phyloP scores from a whole-genome alignment of 148 eudicot genomes.

The Rhododendron griersonianum region DNA sequence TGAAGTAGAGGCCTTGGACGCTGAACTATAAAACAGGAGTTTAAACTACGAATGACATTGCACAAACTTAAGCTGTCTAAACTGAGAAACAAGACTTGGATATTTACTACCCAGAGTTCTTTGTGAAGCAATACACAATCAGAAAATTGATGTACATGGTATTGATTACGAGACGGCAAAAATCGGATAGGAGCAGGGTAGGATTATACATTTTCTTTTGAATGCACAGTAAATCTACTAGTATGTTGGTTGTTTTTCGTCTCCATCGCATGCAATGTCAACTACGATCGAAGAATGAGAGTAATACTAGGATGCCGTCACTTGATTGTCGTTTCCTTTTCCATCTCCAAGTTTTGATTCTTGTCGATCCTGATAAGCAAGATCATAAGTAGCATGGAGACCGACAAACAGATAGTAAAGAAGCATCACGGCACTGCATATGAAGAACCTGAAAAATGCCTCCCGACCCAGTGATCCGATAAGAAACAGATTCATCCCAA shows the following conservation, averaged over 20 bases:
- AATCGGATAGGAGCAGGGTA: not conserved
- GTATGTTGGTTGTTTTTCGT: not conserved
- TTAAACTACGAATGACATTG: not conserved
- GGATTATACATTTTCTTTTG: not conserved
- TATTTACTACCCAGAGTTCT: not conserved
- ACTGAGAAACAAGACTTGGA: not conserved
- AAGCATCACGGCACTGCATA: constrained; percentile 78
- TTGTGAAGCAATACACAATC: not conserved
- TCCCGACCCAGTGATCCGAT: constrained; percentile 76
- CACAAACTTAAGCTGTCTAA: too few species aligned
- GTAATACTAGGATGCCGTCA: not conserved
- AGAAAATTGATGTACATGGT: not conserved
- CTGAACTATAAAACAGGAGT: not conserved
- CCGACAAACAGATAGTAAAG: constrained; percentile 83
- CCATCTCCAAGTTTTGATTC: constrained; percentile 33
- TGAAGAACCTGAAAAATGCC: constrained; percentile 71
- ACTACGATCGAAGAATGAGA: not conserved
- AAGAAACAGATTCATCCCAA: constrained; percentile 65
- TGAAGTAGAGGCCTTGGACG: not conserved
- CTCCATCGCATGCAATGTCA: not conserved
- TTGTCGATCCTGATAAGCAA: constrained; percentile 45
- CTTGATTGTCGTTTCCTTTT: constrained; percentile 23
- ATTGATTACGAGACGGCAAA: not conserved
- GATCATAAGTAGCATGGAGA: constrained; percentile 87
- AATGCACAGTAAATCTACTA: not conserved